A percentile compares a stretch with the other conserved stretches of the same genome.
These are phyloP conservation scores for Cercospora nicotianae DNA, from an alignment of 2,329 filamentous ascomycete species.

Conservation along the genomic window DNA sequence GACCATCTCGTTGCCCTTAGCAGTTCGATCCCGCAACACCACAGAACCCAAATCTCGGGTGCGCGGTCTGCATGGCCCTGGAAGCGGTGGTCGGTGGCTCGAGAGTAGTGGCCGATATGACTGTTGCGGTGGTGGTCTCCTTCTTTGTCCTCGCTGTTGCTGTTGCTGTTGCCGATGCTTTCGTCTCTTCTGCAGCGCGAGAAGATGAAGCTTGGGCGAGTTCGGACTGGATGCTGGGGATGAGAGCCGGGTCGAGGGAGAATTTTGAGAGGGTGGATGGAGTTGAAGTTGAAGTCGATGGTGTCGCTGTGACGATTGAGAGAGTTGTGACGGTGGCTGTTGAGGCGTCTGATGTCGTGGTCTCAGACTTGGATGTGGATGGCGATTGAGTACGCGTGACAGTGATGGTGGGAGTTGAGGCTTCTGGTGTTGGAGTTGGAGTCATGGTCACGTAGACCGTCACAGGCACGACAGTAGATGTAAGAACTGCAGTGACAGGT, in stretches of 20 bases:
- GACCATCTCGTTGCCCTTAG: neutral
- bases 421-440: constrained; percentile 10
- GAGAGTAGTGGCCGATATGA: neutral
- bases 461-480: neutral
- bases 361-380: neutral
- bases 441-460: constrained; percentile 20
- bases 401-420: neutral
- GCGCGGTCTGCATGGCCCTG: neutral
- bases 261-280: neutral
- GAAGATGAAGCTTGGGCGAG: neutral
- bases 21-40: constrained; percentile 6
- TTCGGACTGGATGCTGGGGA: neutral
- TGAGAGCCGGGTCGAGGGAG: neutral
- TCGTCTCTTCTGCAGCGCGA: neutral
- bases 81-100: constrained; percentile 3
- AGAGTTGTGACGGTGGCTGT: neutral
- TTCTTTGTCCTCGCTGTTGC: neutral
- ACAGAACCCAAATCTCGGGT: constrained; percentile 1
- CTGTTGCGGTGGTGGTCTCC: neutral
- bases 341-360: neutral
- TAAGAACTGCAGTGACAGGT: constrained; percentile 6
- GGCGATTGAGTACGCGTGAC: constrained; percentile 5
- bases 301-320: neutral
- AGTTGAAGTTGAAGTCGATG: neutral
- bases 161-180: no score